phyloP scores from a whole-genome alignment of 2,329 filamentous ascomycete species.

The Apiospora rasikravindrae region DNA sequence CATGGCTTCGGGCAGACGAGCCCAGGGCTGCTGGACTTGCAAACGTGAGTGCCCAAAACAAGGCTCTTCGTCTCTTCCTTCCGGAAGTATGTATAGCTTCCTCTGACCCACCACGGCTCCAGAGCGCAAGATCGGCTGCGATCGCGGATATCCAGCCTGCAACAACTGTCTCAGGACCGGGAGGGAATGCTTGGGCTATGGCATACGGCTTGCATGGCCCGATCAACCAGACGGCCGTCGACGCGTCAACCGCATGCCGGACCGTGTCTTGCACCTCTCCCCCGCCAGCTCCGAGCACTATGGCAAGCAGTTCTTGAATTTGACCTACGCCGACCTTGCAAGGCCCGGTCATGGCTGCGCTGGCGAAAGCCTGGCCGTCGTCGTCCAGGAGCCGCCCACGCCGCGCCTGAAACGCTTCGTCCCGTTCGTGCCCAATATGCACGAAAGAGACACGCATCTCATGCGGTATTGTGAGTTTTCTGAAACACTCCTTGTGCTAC shows the following conservation, averaged over 20 bases:
- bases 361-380: slow-evolving; percentile 32
- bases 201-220: slow-evolving; percentile 52
- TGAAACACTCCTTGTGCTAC: background rate
- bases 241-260: slow-evolving; percentile 36
- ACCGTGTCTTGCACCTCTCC: slow-evolving; percentile 38
- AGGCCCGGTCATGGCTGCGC: slow-evolving; percentile 35
- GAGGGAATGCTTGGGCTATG: slow-evolving; percentile 50
- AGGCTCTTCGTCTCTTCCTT: slow-evolving; percentile 1
- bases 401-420: slow-evolving; percentile 36
- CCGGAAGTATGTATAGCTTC: slow-evolving; percentile 15
- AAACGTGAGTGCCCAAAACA: slow-evolving; percentile 43
- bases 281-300: slow-evolving; percentile 36
- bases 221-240: slow-evolving; percentile 52
- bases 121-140: slow-evolving; percentile 56
- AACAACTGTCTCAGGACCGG: slow-evolving; percentile 49
- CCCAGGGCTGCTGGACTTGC: slow-evolving; percentile 50
- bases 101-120: slow-evolving; percentile 10
- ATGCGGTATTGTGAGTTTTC: slow-evolving; percentile 37
- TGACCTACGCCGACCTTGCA: slow-evolving; percentile 44
- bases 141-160: slow-evolving; percentile 48
- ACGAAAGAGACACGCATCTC: slow-evolving; percentile 37
- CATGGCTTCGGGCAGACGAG: slow-evolving; percentile 34
- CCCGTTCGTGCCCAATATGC: slow-evolving; percentile 35
- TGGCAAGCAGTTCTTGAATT: slow-evolving; percentile 46
- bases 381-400: slow-evolving; percentile 25